Percentiles rank a stretch among this genome's conserved stretches.
phyloP scores from a whole-genome alignment of 192 early-diverging fungal genomes.

The Glomus cerebriforme region DNA sequence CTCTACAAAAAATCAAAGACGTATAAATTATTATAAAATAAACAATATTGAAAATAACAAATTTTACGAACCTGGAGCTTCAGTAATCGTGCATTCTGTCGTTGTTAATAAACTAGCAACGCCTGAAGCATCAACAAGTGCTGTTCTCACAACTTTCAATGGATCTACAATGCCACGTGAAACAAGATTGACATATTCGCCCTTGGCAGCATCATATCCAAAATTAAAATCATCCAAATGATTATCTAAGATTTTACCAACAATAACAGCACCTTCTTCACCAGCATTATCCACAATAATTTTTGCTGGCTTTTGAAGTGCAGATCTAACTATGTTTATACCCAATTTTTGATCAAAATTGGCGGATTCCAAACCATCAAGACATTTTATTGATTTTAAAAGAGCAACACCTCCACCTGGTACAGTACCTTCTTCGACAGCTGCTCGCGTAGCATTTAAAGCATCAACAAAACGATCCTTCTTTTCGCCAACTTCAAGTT shows the following conservation, averaged over 20 bases:
- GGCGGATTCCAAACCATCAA: conserved; percentile 79
- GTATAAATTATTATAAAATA: background rate
- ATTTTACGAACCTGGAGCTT: conserved; percentile 71
- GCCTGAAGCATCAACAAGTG: conserved; percentile 94
- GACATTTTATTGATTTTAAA: conserved; percentile 87
- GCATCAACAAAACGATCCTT: conserved; percentile 99
- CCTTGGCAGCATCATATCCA: conserved; percentile 91
- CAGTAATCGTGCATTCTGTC: conserved; percentile 97
- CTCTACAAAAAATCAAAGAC: conserved; percentile 36
- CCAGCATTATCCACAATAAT: conserved; percentile 98
- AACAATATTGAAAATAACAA: background rate
- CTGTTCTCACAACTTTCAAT: conserved; percentile 98
- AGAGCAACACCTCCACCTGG: conserved; percentile 98
- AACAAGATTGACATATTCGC: conserved; percentile 97
- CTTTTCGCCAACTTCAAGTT: conserved; percentile 99
- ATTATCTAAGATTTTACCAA: conserved; percentile 90
- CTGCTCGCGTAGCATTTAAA: conserved; percentile 96
- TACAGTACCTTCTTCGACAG: conserved; percentile 99
- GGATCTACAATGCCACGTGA: conserved; percentile 97
- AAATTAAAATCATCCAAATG: conserved; percentile 80
- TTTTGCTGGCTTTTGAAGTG: conserved; percentile 89
- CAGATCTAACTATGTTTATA: conserved; percentile 93
- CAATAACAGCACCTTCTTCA: conserved; percentile 94
- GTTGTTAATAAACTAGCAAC: conserved; percentile 98
- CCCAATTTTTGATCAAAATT: conserved; percentile 99